These are phyloP conservation scores for Hyparrhenia diplandra DNA, from an alignment of 176 grass and related monocot species.

Conservation along the genomic window DNA sequence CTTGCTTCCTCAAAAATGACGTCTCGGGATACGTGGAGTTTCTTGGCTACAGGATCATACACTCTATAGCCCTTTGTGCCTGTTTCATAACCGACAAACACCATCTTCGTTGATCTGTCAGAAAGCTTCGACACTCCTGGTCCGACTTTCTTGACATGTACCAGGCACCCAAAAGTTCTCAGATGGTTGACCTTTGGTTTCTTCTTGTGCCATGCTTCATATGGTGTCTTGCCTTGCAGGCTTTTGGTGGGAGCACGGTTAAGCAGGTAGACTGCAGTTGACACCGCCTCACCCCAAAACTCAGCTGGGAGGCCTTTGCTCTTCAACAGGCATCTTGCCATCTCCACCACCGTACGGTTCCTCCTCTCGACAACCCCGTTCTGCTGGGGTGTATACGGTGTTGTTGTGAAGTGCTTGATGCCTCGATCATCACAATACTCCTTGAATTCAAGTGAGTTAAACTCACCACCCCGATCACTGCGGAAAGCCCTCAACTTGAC, in stretches of 20 bases:
- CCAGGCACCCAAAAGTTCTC: accelerated
- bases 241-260: background rate
- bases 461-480: background rate
- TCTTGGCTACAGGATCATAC: background rate
- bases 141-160: background rate
- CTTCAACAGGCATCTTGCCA: background rate
- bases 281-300: background rate
- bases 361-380: background rate
- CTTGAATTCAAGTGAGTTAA: background rate
- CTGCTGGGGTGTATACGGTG: background rate
- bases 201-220: background rate
- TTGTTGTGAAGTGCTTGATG: background rate
- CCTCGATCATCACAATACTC: background rate
- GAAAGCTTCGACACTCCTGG: background rate
- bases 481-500: background rate
- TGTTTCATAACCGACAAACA: background rate
- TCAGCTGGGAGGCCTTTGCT: background rate
- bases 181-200: background rate
- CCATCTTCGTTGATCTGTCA: background rate
- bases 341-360: no score
- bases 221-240: background rate
- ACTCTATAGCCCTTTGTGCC: background rate
- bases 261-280: background rate
- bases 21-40: background rate
- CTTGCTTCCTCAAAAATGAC: background rate